Base-by-base conservation (phyloP, 2,329 filamentous ascomycete genomes). In the Zarea fungicola region DNA sequence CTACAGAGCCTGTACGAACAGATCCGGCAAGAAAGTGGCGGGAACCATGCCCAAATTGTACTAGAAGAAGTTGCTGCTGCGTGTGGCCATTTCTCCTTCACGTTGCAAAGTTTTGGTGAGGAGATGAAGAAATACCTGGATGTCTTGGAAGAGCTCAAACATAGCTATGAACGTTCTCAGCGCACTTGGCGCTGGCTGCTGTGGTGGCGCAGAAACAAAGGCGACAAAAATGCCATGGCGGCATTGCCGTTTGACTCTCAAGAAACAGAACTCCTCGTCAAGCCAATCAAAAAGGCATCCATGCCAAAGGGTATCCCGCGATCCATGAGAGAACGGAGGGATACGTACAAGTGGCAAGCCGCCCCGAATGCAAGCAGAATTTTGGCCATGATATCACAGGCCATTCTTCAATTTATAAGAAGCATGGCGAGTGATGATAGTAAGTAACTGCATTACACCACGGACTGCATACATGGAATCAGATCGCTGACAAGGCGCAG, bases 21-120 rank as follows among this genome's bases (percentile, higher is more conserved):
- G 45, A 87, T 87, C 54, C 82, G 88, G 54, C 74, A 85, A 35
- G 78, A 77, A 18, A 79, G 78, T 47, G 73, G 80, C 5, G 76
- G 78, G 37, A 74, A 86, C 34, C 84, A 84, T 51, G 75, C 89
- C 11, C 83, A 92, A 61, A 89, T 89, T 1, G 89, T 95, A 63
- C 86, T 93, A 50, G 91, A 96, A 64, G 91, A 96, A 65, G 89
- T 96, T 10, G 89, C 89, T 28, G 90, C 91, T 9, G 92, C 89
- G 49, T 96, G 91, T 60, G 90, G 90, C 0, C 89, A 96, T 65
- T 96, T 96, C 62, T 90, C 86, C 64, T 95, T 90, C 62, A 92
- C 87, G 23, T 71, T 96, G 16, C 79, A 92, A 54, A 86, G 90
- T 57, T 89, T 96, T 64, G 89, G 88, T 0, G 87, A 93, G 62